These are phyloP conservation scores for Paramecium sonneborni DNA, from an alignment of 73 alveolate genomes.

Conservation along the genomic window DNA sequence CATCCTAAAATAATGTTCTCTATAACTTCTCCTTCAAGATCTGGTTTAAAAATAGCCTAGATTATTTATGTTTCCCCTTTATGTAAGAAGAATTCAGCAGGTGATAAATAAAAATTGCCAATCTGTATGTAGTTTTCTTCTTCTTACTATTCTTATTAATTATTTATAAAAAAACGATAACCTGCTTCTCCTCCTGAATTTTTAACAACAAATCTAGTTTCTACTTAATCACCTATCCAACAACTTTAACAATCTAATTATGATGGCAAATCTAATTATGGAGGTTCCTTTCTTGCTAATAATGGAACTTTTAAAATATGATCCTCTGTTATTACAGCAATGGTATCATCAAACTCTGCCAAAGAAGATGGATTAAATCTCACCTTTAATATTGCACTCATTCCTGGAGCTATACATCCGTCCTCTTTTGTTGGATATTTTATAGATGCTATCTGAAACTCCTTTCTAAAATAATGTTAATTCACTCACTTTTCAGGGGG, in stretches of 20 bases:
- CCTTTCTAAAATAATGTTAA: conserved; percentile 63
- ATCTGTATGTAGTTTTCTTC: conserved; percentile 76
- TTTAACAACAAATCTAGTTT: conserved; percentile 88
- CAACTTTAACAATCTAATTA: conserved; percentile 93
- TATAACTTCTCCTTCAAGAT: conserved; percentile 86
- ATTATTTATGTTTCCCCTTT: conserved; percentile 94
- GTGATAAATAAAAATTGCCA: conserved; percentile 91
- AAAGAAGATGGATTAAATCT: conserved; percentile 90
- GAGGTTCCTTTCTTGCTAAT: conserved; percentile 95
- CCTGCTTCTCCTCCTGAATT: conserved; percentile 98
- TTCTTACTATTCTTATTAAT: conserved; percentile 80
- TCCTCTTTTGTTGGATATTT: conserved; percentile 86
- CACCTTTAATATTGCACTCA: conserved; percentile 86
- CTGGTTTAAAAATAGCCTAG: conserved; percentile 89
- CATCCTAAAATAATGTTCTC: conserved; percentile 90
- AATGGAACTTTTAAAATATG: conserved; percentile 91
- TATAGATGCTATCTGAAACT: conserved; percentile 82
- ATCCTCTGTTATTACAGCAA: conserved; percentile 90
- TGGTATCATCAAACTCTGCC: conserved; percentile 92
- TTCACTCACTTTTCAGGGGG: conserved; percentile 76
- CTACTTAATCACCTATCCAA: conserved; percentile 94
- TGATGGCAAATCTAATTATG: conserved; percentile 87
- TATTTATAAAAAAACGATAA: conserved; percentile 89
- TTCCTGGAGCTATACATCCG: conserved; percentile 94
- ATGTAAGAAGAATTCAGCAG: conserved; percentile 93